Evolutionary conservation across 192 early-diverging fungal genomes (phyloP), one percentile per base, ranked within the genome.

Genomic region (Linderina pennispora): DNA sequence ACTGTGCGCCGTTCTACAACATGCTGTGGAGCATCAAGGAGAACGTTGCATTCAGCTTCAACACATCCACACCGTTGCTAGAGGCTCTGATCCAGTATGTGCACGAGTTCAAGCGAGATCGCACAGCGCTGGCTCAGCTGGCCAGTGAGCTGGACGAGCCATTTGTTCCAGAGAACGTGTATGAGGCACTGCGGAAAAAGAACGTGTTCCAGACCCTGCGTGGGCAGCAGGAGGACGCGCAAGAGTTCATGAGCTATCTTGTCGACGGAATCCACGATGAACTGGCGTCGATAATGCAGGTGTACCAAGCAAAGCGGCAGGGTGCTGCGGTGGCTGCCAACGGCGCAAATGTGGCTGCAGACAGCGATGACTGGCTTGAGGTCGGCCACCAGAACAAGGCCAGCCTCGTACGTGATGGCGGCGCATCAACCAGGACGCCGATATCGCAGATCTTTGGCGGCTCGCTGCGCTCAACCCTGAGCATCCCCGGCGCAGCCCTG

Each of bases 231-330:
- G 92, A 99, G 53, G 97, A 99, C 53, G 92, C 94, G 2, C 89
- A 98, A 38, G 95, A 99, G 62, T 98, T 94, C 70, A 67, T 98
- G 49, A 86, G 87, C 36, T 96, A 87, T 54, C 55, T 99, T 6
- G 59, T 99, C 36, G 87, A 99, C 54, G 97, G 90, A 2, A 66
- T 99, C 34, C 93, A 98, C 62, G 93, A 97, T 48, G 97, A 99
- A 55, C 76, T 91, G 55, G 66, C 41, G 55, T 20, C 39, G 43
- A 60, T 58, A n/a, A 17, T 38, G 42, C 24, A 36, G 21, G 15
- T 35, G 8, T 38, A 35, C 28, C 31, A 37, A 15, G 40, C 26
- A 17, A 20, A 50, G 18, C 17, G 32, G 45, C 8, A 8, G 21
- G 7, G 20, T n/a, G 16, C 8, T 8, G 22, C 19, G 34, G 19